A percentile compares a stretch with the other conserved stretches of the same genome.
These are phyloP conservation scores for Ophiostoma triangulosporum DNA, from an alignment of 2,329 filamentous ascomycete genomes.

Conservation along the genomic window DNA sequence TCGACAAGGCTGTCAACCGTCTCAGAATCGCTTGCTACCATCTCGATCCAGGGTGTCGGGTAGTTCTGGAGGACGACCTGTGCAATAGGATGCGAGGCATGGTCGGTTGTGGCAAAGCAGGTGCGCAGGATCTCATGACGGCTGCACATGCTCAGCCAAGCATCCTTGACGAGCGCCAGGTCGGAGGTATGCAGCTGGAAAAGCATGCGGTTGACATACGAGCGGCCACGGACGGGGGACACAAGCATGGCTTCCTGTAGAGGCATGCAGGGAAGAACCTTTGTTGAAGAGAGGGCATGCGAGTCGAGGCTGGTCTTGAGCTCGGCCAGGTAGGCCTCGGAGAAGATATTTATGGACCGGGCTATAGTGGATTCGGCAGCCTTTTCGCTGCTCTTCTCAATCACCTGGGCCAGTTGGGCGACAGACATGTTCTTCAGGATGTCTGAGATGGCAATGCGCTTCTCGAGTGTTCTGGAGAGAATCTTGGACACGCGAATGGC, in stretches of 20 bases:
- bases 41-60: conserved; percentile 25
- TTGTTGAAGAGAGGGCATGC: conserved; percentile 25
- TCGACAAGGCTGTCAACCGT: conserved; percentile 24
- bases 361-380: neutral
- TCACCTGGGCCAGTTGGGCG: conserved; percentile 38
- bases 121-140: conserved; percentile 71
- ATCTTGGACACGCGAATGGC: conserved; percentile 55
- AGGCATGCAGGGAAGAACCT: conserved; percentile 68
- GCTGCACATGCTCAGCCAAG: conserved; percentile 48
- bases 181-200: conserved; percentile 37
- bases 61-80: conserved; percentile 53
- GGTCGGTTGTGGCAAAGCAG: conserved; percentile 54
- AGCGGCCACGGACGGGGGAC: conserved; percentile 28
- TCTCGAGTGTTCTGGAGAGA: conserved; percentile 33
- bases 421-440: conserved; percentile 58
- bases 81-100: conserved; percentile 47
- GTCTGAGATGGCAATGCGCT: conserved; percentile 48
- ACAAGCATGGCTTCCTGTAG: conserved; percentile 81
- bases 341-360: conserved; percentile 17
- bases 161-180: conserved; percentile 30
- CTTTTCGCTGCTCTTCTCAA: conserved; percentile 7
- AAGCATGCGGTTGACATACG: conserved; percentile 62
- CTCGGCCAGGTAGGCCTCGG: conserved; percentile 13
- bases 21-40: neutral
- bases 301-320: conserved; percentile 7